Conservation (phyloP, 1,284 basidiomycete species). For the Pseudozyma sp. region DNA sequence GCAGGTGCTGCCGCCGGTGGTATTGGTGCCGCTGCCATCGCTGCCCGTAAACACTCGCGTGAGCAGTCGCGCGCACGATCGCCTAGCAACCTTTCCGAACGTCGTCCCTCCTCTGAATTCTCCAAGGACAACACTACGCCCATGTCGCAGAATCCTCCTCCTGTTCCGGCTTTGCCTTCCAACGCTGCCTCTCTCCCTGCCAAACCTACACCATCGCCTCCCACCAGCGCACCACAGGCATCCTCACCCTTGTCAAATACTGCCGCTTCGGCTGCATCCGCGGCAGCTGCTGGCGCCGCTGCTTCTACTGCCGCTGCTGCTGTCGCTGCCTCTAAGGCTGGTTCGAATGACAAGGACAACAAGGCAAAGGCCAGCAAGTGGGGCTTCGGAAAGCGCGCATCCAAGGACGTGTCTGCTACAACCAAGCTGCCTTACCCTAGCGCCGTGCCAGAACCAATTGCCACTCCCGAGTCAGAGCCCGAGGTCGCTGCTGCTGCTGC, state of each 20-base stretch:
- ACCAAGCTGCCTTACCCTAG: constrained; percentile 41
- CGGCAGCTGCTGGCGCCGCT: constrained; percentile 3
- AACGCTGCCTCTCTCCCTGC: constrained; percentile 5
- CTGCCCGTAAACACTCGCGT: constrained; percentile 46
- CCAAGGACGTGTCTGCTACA: constrained; percentile 27
- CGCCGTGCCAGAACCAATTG: constrained; percentile 23
- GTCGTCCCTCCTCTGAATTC: constrained; percentile 33
- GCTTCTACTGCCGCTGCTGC: constrained; percentile 9
- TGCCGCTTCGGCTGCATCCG: constrained; percentile 2
- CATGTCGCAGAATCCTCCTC: constrained; percentile 32
- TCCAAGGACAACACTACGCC: constrained; percentile 26
- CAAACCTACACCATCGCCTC: constrained; percentile 4
- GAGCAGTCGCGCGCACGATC: constrained; percentile 38
- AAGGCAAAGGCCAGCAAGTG: constrained; percentile 43
- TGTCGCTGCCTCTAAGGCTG: constrained; percentile 11
- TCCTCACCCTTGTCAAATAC: constrained; percentile 12
- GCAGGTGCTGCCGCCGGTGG: constrained; percentile 25
- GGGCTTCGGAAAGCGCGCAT: constrained; percentile 43
- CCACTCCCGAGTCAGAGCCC: constrained; percentile 9
- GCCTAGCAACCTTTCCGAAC: constrained; percentile 21
- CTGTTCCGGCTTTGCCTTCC: constrained; percentile 42
- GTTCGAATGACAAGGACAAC: constrained; percentile 18
- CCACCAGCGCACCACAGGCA: constrained; percentile 4
- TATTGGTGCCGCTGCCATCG: constrained; percentile 43
- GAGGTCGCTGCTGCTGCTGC: constrained; percentile 9